These are phyloP conservation scores for Torulaspora franciscae DNA, from an alignment of 805 yeast genomes.

Conservation along the genomic window DNA sequence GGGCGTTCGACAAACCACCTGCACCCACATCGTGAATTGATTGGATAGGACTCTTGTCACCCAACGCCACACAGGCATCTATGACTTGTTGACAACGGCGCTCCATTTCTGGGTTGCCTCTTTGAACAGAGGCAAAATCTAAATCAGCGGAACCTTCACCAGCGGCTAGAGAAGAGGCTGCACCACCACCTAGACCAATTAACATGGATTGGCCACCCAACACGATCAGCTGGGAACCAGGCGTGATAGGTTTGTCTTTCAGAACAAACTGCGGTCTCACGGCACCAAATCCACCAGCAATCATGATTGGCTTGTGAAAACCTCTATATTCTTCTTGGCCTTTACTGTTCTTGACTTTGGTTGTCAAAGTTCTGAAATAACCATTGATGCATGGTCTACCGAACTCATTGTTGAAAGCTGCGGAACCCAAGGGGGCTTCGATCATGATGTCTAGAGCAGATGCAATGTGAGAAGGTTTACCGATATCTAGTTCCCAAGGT, in stretches of 20 bases:
- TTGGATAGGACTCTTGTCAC: constrained; percentile 74
- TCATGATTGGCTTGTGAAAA: constrained; percentile 97
- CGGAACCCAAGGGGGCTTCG: constrained; percentile 96
- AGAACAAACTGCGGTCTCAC: constrained; percentile 89
- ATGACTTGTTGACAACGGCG: constrained; percentile 98
- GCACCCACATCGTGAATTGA: constrained; percentile 99
- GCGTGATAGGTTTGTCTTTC: constrained; percentile 81
- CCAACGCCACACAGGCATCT: constrained; percentile 85
- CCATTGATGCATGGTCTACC: constrained; percentile 98
- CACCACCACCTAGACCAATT: constrained; percentile 99
- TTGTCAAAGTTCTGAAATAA: constrained; percentile 90
- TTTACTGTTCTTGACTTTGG: constrained; percentile 58
- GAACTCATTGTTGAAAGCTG: constrained; percentile 96
- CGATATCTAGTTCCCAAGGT: constrained; percentile 93
- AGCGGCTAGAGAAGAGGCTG: constrained; percentile 94
- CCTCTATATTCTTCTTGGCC: constrained; percentile 80
- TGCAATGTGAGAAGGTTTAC: constrained; percentile 91
- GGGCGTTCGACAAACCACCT: constrained; percentile 95
- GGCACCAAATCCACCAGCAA: constrained; percentile 99
- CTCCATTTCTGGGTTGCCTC: constrained; percentile 99
- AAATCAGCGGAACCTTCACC: constrained; percentile 95
- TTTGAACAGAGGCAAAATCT: constrained; percentile 97
- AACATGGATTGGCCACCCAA: constrained; percentile 97
- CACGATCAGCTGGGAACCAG: constrained; percentile 87
- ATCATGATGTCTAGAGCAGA: constrained; percentile 90